These are phyloP conservation scores for Rosellinia necatrix DNA, from an alignment of 2,329 filamentous ascomycete species.

Conservation along the genomic window DNA sequence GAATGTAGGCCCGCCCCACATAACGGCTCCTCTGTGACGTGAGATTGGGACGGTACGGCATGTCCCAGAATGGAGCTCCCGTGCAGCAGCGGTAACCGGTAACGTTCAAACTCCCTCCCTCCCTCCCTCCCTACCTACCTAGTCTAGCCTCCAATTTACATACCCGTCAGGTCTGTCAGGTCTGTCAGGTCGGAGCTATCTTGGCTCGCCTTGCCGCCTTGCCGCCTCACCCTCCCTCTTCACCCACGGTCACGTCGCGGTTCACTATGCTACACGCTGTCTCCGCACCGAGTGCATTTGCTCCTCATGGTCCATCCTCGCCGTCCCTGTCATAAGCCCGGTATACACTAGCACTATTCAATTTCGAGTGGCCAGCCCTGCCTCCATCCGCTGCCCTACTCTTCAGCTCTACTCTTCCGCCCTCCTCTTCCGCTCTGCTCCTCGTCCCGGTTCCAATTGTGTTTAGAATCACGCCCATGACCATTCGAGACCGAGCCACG, in stretches of 20 bases:
- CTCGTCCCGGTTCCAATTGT: background rate
- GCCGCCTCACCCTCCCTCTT: background rate
- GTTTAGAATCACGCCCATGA: conserved; percentile 32
- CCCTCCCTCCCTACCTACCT: background rate
- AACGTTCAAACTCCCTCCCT: too few relatives aligned
- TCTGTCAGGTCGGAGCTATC: too few relatives aligned
- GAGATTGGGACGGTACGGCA: background rate
- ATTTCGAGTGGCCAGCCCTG: background rate
- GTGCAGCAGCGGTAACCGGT: too few relatives aligned
- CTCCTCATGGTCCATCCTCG: background rate
- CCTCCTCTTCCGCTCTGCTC: background rate
- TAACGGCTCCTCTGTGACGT: conserved; percentile 20
- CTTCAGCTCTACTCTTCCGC: background rate
- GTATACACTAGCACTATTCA: background rate
- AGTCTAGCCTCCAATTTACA: too few relatives aligned
- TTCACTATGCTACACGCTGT: background rate
- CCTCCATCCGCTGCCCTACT: background rate
- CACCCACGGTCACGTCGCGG: conserved; percentile 1
- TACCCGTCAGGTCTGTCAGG: too few relatives aligned
- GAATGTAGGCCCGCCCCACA: conserved; percentile 15
- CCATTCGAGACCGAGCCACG: conserved; percentile 28
- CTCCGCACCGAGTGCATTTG: background rate
- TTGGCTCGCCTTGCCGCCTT: too few relatives aligned
- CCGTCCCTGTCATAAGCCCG: background rate
- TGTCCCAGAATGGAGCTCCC: too few relatives aligned